Conservation (phyloP, 129 eudicot species). For the Escallonia herrerae region DNA sequence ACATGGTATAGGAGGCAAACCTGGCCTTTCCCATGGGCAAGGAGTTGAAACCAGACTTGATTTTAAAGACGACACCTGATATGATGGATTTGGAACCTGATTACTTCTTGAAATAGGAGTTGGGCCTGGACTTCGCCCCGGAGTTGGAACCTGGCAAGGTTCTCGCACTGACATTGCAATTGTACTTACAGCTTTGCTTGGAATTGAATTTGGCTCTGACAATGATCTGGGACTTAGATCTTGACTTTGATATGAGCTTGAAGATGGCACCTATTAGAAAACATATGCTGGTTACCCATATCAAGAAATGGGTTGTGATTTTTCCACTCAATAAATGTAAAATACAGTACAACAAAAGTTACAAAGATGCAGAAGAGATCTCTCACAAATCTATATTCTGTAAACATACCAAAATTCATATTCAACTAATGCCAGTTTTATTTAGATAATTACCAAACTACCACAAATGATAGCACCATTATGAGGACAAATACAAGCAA, state of each 20-base stretch:
- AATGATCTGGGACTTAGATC: slow-evolving; percentile 1
- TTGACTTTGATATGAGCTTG: neutral
- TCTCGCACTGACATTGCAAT: neutral
- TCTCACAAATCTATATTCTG: no score
- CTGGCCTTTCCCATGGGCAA: slow-evolving; percentile 5
- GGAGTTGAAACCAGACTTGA: slow-evolving; percentile 3
- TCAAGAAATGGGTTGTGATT: neutral
- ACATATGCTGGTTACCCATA: neutral
- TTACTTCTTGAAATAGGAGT: neutral
- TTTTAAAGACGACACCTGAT: slow-evolving; percentile 5
- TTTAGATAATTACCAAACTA: no score
- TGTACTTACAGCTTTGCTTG: neutral
- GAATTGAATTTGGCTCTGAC: neutral
- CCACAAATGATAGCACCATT: no score
- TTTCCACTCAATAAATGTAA: neutral
- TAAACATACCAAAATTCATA: no score
- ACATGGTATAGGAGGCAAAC: slow-evolving; percentile 9
- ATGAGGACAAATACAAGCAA: no score
- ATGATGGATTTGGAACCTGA: neutral
- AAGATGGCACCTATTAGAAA: slow-evolving; percentile 9
- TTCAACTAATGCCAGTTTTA: no score
- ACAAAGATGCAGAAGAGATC: no score
- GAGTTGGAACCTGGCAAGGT: neutral
- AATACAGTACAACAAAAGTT: no score
- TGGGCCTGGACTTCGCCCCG: neutral